Evolutionary conservation across 1,284 basidiomycete genomes (phyloP), one percentile per base, ranked within the genome.

Genomic region (Vanrija pseudolonga): DNA sequence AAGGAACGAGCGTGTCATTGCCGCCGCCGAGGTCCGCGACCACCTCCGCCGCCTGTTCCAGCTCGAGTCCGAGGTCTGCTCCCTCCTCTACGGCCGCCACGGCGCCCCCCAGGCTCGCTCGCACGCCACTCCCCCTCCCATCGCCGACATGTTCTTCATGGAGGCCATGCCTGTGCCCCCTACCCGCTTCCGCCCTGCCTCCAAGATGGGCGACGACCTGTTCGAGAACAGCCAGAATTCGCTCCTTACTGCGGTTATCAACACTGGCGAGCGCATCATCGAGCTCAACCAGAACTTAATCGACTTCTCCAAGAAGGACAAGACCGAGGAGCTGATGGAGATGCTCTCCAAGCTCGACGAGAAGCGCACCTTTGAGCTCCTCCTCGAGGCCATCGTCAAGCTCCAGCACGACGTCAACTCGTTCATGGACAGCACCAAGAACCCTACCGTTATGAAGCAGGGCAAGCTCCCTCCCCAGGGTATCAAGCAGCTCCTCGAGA

Each of bases 191-290:
- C 86, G 96, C 43, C 96, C 96, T 1, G 89, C 96, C 3, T 85
- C 90, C 15, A 88, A 87, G 69, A 85, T 98, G 87, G 90, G 87
- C 50, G 96, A 96, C 61, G 87, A 85, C 58, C 81, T 95, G 1
- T 97, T 98, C 69, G 96, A 99, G 72, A 94, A 98, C 76, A 85
- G 93, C 1, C 95, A 98, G 68, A 99, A 98, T 74, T 89, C 93
- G 68, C 83, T 98, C n/a, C 80, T 99, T 46, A 82, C 89, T 32
- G 87, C 84, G 66, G 84, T 97, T 40, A 80, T 99, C 55, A 83
- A 83, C 32, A 92, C 90, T 2, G 87, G 87, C 6, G 89, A 90
- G 68, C 83, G 85, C 18, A 80, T 96, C 59, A 84, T 89, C 36
- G 88, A 93, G 69, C 75, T 89, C 47, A 94, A 88, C 70, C 76